Evolutionary conservation across 2,329 filamentous ascomycete species (phyloP), one percentile per base, ranked within the genome.

Genomic region (Fusarium musae): DNA sequence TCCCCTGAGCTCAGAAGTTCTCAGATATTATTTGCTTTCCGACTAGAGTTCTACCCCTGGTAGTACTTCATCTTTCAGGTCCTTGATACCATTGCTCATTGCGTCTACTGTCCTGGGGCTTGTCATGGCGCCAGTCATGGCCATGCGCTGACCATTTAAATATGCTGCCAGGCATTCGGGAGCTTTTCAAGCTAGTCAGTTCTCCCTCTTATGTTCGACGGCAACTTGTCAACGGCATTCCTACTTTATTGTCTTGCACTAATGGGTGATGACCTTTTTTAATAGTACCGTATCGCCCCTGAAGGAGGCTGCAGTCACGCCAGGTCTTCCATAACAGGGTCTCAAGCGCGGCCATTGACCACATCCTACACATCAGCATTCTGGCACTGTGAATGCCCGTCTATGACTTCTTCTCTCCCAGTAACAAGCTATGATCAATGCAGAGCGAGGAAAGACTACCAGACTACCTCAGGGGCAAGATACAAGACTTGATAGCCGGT

Each of bases 51-150:
- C 72, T 19, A 65, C 66, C 39, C 43, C 34, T n/a, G 9, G 44
- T 5, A 66, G 3, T 57, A 47, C 40, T 52, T n/a, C 9, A 72
- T 70, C 26, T 59, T 44, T 17, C 60, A 34, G 23, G 39, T 53
- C 3, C 70, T 70, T 19, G 44, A 52, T 19, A 47, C 72, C 21
- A 46, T 50, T 17, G 32, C 53, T 64, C 1, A 52, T 75, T 21
- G 46, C 49, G 37, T 68, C 50, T 46, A 57, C 69, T 9, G 54
- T 69, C 21, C 34, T 74, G 9, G 67, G 63, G 3, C 74, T 76
- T 66, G 39, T 56, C 8, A 70, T 59, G 3, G 66, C 70, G 59
- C 50, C 63, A 8, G 66, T 42, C 17, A 16, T 23, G 3, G 47
- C n/a, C 11, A 23, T 52, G 9, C 2, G 9, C 30, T 4, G n/a